Evolutionary conservation across 331 rosid species (phyloP).

Genomic region (Quercus phellos): DNA sequence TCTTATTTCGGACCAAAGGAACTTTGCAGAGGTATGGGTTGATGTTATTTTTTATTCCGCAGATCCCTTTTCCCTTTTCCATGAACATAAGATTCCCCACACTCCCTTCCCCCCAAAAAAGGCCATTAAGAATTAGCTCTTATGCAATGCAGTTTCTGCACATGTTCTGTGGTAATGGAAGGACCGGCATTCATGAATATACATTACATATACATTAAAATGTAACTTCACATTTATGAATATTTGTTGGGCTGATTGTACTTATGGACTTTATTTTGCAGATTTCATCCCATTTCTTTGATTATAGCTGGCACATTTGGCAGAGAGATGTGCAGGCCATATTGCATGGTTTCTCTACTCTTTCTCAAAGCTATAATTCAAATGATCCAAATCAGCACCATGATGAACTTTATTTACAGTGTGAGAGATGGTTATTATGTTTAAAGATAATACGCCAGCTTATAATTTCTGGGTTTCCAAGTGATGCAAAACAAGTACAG

Average conservation of each 20-base stretch:
- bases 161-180: not conserved
- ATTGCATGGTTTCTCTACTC: constrained; percentile 69
- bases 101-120: no score
- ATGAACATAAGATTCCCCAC: not conserved
- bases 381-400: constrained; percentile 60
- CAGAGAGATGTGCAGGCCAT: constrained; percentile 82
- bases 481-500: constrained; percentile 87
- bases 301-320: constrained; percentile 94
- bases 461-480: constrained; percentile 78
- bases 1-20: constrained; percentile 74
- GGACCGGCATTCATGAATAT: not conserved
- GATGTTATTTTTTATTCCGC: not conserved
- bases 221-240: not conserved
- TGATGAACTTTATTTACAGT: constrained; percentile 66
- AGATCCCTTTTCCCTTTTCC: not conserved
- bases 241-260: not conserved
- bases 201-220: not conserved
- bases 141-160: not conserved
- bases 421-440: constrained; percentile 94
- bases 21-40: constrained; percentile 73
- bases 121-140: not conserved
- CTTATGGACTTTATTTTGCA: constrained; percentile 41
- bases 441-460: constrained; percentile 82
- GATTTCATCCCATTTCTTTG: constrained; percentile 91
- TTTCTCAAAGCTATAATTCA: constrained; percentile 58